Conservation (phyloP, 1,139 yeast genomes). For the Hyphopichia wangnamkhiaoensis region DNA sequence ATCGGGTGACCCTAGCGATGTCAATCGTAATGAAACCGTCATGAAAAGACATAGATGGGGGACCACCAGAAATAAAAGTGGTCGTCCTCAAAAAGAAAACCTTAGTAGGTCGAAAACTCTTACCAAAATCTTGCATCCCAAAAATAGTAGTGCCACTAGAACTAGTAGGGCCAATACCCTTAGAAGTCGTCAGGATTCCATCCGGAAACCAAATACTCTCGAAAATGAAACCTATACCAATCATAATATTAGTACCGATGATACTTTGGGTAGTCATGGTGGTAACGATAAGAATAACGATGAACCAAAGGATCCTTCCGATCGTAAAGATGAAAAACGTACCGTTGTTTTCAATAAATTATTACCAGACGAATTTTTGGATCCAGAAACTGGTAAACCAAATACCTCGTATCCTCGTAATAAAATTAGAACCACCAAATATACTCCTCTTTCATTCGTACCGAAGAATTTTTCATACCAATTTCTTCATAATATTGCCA, state of each 20-base stretch:
- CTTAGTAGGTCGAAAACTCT: slow-evolving; percentile 51
- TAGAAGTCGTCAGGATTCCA: slow-evolving; percentile 14
- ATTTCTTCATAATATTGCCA: slow-evolving; percentile 54
- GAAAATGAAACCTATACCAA: background rate
- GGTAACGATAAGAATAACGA: slow-evolving; percentile 17
- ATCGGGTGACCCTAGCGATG: slow-evolving; percentile 11
- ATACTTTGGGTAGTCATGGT: slow-evolving; percentile 22
- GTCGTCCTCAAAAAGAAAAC: slow-evolving; percentile 55
- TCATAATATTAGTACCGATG: slow-evolving; percentile 11
- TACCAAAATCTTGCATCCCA: slow-evolving; percentile 25
- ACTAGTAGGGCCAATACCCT: background rate
- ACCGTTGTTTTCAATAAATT: slow-evolving; percentile 67
- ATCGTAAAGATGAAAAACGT: slow-evolving; percentile 47
- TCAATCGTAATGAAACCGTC: slow-evolving; percentile 18
- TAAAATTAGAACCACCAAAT: slow-evolving; percentile 61
- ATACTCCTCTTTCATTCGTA: slow-evolving; percentile 55
- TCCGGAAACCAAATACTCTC: slow-evolving; percentile 22
- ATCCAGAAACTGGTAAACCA: slow-evolving; percentile 42
- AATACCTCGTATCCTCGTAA: slow-evolving; percentile 46
- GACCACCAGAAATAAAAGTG: slow-evolving; percentile 75
- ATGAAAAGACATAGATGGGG: slow-evolving; percentile 90
- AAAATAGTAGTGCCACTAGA: background rate
- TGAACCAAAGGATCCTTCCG: slow-evolving; percentile 37
- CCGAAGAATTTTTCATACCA: slow-evolving; percentile 55
- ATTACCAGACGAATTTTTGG: slow-evolving; percentile 63